phyloP scores from a whole-genome alignment of 257 asterid genomes.

The Lycium ferocissimum region DNA sequence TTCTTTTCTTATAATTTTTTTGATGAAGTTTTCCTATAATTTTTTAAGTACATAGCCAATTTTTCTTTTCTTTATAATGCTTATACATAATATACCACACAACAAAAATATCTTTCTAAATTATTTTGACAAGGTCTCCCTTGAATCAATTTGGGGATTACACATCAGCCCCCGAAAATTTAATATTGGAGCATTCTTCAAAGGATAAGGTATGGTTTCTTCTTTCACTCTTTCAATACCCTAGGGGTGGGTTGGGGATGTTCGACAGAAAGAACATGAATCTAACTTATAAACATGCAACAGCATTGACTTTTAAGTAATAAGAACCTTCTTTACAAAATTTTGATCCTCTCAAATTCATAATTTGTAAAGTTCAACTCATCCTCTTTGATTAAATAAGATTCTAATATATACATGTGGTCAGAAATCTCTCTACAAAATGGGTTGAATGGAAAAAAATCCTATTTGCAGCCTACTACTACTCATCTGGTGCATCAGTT shows the following conservation, averaged over 20 bases:
- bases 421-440: slow-evolving; percentile 20
- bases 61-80: too few relatives aligned
- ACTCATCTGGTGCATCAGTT: slow-evolving; percentile 38
- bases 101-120: too few relatives aligned
- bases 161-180: too few relatives aligned
- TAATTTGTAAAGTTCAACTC: not conserved
- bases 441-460: not conserved
- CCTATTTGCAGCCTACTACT: not conserved
- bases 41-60: too few relatives aligned
- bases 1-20: too few relatives aligned
- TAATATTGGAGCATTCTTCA: too few relatives aligned
- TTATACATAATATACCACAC: too few relatives aligned
- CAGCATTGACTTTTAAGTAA: not conserved
- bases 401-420: not conserved
- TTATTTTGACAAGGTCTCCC: too few relatives aligned
- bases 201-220: too few relatives aligned
- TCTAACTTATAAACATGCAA: not conserved
- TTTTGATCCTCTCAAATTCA: not conserved
- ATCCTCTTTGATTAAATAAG: not conserved
- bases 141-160: too few relatives aligned
- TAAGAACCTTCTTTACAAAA: slow-evolving; percentile 5
- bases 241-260: not conserved
- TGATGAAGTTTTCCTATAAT: too few relatives aligned
- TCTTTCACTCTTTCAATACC: too few relatives aligned
- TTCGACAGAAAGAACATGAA: not conserved